A percentile compares a stretch with the other conserved stretches of the same genome.
These are phyloP conservation scores for Boeremia lycopersici DNA, from an alignment of 2,329 filamentous ascomycete species.

Conservation along the genomic window DNA sequence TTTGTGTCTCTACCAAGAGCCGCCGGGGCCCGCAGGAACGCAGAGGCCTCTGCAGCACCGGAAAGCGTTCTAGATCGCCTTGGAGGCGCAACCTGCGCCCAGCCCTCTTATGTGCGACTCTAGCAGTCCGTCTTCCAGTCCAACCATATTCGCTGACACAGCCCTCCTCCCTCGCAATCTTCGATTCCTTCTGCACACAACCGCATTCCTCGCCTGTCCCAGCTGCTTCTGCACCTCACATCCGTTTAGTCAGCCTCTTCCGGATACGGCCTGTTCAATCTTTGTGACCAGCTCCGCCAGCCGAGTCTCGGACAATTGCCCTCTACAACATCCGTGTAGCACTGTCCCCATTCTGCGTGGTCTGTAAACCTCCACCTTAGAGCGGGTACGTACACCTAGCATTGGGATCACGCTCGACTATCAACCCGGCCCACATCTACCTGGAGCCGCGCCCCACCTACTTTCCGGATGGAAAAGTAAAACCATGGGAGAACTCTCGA, in stretches of 20 bases:
- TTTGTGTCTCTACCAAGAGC: conserved; percentile 16
- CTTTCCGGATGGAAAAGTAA: conserved; percentile 32
- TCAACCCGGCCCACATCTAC: conserved; percentile 14
- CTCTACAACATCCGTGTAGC: conserved; percentile 14
- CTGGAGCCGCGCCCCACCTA: conserved; percentile 21
- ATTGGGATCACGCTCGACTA: conserved; percentile 16
- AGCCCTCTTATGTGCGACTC: conserved; percentile 35
- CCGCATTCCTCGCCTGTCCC: conserved; percentile 32
- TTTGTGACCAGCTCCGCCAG: conserved; percentile 24
- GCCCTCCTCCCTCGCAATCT: conserved; percentile 34
- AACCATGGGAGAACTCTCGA: conserved; percentile 39
- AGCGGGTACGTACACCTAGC: conserved; percentile 4
- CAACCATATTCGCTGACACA: conserved; percentile 34
- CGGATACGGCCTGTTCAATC: conserved; percentile 27
- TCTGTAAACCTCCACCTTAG: conserved; percentile 7
- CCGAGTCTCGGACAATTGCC: conserved; percentile 19
- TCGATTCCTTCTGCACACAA: conserved; percentile 28
- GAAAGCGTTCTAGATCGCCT: conserved; percentile 42
- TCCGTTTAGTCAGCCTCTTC: conserved; percentile 27
- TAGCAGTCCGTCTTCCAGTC: conserved; percentile 27
- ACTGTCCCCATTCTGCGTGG: conserved; percentile 11
- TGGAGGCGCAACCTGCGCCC: conserved; percentile 29
- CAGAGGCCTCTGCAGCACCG: conserved; percentile 33
- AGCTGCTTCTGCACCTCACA: conserved; percentile 21
- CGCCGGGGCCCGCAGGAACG: conserved; percentile 22